Base-by-base conservation (phyloP, 192 early-diverging fungal genomes). In the Pecoramyces ruminantium region DNA sequence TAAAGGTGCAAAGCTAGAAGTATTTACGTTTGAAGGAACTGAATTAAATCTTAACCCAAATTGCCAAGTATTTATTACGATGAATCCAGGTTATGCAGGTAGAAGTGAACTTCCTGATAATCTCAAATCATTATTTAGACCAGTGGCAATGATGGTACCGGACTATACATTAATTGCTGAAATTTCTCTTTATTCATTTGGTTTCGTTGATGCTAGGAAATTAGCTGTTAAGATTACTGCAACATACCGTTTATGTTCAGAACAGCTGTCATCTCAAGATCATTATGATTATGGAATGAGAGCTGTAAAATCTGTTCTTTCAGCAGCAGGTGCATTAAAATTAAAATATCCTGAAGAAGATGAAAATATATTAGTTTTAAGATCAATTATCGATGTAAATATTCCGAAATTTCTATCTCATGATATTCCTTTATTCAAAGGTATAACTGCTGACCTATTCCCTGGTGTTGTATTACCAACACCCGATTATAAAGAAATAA, bases 81-180 rank as follows among this genome's bases (percentile, higher is more conserved):
- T 90, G 89, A 90, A 90, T 86, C 89, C 89, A 27, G 89, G 89
- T 30, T 90, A 90, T 82, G 89, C 89, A 2, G 89, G 89, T 30
- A 79, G 89, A 77, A 86, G 85, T 79, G 89, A 90, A 79, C 84
- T 90, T n/a, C 89, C 89, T 11, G 89, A 90, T 81, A 90, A 90
- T 79, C 82, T 90, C 82, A 90, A 90, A 78, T 87, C 89, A n/a
- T 82, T 90, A 13, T 90, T 90, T 85, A 29, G 88, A 84, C 86
- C 79, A 18, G 83, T 84, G 16, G 79, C 78, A 27, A 82, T 85
- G 81, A 84, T 86, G 88, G 88, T 90, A 13, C 89, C 89, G 13
- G 89, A 90, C 78, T 90, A 90, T 82, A 89, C 88, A 16, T 81
- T 90, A 28, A 90, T 90, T 85, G 88, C 89, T 12, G 89, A 90